Base-by-base conservation (phyloP, 371 early-diverging fungal genomes). In the Haplosporangium sp. region DNA sequence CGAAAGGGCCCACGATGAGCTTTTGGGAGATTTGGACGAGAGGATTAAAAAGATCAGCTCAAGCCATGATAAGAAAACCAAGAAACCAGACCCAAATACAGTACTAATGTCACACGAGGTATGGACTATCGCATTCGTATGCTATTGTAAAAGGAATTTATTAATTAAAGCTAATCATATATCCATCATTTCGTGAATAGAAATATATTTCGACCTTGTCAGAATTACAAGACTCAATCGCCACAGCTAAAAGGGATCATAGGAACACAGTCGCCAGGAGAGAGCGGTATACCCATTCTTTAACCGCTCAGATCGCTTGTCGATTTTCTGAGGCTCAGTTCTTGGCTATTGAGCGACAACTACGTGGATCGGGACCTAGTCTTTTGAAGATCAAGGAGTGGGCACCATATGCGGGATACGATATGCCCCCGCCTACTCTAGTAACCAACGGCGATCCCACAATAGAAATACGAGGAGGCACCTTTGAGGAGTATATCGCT, bases 41-140 rank as follows among this genome's bases (percentile, higher is more conserved):
- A 59, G 72, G 52, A 81, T 81, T 59, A 81, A 75, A 38, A 81
- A 81, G 50, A 75, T 81, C 57, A 81, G 82, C 45, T 8, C 60
- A 40, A 72, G 20, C 52, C 69, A 81, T 38, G 82, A 75, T 64
- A 75, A 72, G 48, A 81, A 81, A 61, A 47, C 58, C 17, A 81
- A 81, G 71, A 75, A 72, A 37, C 82, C 82, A 10, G 82, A 81
- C 44, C 82, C 76, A 9, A 75, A 65, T 63, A 69, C 76, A 0
- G 76, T 69, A 34, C 67, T 81, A 42, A 69, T 71, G 66, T 81
- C 82, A 37, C 82, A 81, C 59, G 82, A 81, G 76, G 82, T 81
- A 77, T 39, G 42, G 42, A 48, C 37, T 0, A 64, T 9, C 7
- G 57, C 37, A 9, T 56, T 27, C 17, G 35, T 56, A 7, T 55